Evolutionary conservation across 305 asterid species (phyloP), one percentile per base, ranked within the genome.

Genomic region (Fraxinus albicans): DNA sequence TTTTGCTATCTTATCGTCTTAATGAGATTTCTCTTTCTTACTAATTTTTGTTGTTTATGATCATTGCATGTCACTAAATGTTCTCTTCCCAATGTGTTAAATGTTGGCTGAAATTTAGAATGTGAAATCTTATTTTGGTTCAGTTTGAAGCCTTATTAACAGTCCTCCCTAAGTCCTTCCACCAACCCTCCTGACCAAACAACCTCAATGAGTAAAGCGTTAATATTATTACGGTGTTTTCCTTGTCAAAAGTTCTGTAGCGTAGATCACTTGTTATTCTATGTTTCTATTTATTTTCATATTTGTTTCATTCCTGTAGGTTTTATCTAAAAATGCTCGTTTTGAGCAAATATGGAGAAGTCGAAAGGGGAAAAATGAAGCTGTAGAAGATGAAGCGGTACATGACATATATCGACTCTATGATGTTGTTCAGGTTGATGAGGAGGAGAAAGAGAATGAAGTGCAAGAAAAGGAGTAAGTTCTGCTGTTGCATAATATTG

Each of bases 321-420:
- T 81, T 83, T 70, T 86, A 83, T 85, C 98, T n/a, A 92, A 91
- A 87, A 85, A 86, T 84, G 95, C 99, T 35, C 98, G 97, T 79
- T 96, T 94, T 87, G 95, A 93, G 89, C 98, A 94, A 96, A 91
- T 96, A 90, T 94, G 98, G 99, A 93, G 94, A 91, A 91, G 98
- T 85, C 88, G 98, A 82, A 93, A 89, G 83, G 90, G 83, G 73
- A 89, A 84, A 79, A 81, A 84, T 73, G 91, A 88, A 76, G 72
- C 81, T 25, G 83, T 75, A 63, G 91, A 84, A 79, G 85, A 87
- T 70, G 93, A 89, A 77, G 88, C 87, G 42, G 79, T 94, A 76
- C 81, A 86, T 84, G 92, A 91, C 31, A 88, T 89, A 88, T 93
- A 95, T 77, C 89, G 80, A 44, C 90, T 96, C 82, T 93, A 93